phyloP scores from a whole-genome alignment of 176 grass and related monocot species.

The Carex parvula region DNA sequence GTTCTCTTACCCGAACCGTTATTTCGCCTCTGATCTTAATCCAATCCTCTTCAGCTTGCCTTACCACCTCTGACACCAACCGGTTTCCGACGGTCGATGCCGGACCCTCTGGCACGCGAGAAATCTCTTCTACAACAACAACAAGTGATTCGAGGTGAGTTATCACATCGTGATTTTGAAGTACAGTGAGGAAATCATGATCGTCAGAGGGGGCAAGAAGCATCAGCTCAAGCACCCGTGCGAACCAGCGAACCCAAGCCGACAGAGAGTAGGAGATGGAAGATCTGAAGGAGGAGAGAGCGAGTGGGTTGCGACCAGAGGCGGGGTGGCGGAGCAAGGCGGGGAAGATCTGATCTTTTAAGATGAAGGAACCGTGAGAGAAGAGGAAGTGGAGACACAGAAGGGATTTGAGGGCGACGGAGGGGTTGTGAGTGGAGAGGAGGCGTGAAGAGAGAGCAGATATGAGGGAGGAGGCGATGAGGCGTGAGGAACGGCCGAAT shows the following conservation, averaged over 20 bases:
- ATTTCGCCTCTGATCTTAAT: slow-evolving; percentile 42
- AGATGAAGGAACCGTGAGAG: slow-evolving; percentile 59
- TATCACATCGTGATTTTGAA: slow-evolving; percentile 44
- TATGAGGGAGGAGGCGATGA: slow-evolving; percentile 47
- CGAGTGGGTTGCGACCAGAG: slow-evolving; percentile 82
- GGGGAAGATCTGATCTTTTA: slow-evolving; percentile 70
- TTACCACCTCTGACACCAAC: slow-evolving; percentile 47
- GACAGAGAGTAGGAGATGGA: slow-evolving; percentile 41
- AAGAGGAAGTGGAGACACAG: slow-evolving; percentile 56
- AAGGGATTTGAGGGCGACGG: slow-evolving; percentile 79
- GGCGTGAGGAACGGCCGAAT: slow-evolving; percentile 75
- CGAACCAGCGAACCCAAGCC: slow-evolving; percentile 73
- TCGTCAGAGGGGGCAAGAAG: slow-evolving; percentile 41
- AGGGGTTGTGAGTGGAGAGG: slow-evolving; percentile 41
- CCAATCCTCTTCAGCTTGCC: slow-evolving; percentile 59
- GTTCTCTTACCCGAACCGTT: slow-evolving; percentile 42
- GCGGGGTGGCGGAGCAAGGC: slow-evolving; percentile 48
- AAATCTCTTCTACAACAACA: slow-evolving; percentile 43
- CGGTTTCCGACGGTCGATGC: slow-evolving; percentile 24
- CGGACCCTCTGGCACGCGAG: slow-evolving; percentile 32
- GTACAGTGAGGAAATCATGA: slow-evolving; percentile 40
- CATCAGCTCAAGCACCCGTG: slow-evolving; percentile 68
- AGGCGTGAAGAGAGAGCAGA: slow-evolving; percentile 55
- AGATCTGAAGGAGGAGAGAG: slow-evolving; percentile 64
- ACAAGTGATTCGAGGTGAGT: slow-evolving; percentile 43